Evolutionary conservation across 495 filamentous ascomycete genomes (phyloP).

Genomic region (Neurospora tetraspora): DNA sequence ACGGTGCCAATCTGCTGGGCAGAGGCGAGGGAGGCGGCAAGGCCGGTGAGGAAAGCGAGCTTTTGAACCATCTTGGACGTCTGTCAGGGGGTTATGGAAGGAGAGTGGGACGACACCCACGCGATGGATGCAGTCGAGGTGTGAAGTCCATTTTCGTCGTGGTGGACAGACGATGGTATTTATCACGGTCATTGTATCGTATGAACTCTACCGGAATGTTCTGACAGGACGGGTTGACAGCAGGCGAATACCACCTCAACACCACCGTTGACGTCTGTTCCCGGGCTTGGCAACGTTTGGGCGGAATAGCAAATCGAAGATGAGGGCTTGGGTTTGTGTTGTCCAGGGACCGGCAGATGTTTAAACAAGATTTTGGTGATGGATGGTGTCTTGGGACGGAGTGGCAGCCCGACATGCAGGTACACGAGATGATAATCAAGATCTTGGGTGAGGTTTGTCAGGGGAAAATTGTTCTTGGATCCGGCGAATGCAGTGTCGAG

Average conservation of each 20-base stretch:
- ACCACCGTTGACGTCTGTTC: not conserved
- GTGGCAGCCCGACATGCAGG: not conserved
- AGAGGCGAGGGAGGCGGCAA: slow-evolving; percentile 4
- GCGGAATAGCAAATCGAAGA: not conserved
- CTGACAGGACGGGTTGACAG: not conserved
- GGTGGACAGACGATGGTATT: not conserved
- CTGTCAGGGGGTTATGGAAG: not conserved
- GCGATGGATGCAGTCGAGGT: not conserved
- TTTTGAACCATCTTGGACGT: slow-evolving; percentile 6
- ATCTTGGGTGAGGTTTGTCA: not conserved
- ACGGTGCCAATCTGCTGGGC: slow-evolving; percentile 16
- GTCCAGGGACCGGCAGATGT: not conserved
- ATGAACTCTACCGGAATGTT: not conserved
- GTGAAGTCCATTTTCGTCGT: not conserved
- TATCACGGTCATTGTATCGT: not conserved
- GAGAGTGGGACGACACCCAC: not conserved
- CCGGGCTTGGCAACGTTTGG: not conserved
- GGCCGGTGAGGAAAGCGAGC: slow-evolving; percentile 4
- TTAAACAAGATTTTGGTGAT: not conserved
- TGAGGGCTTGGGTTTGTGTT: not conserved
- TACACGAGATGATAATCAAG: not conserved
- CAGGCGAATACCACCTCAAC: not conserved
- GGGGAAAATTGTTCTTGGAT: not conserved
- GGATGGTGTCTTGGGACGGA: not conserved
- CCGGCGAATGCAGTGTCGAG: not conserved